phyloP scores from a whole-genome alignment of 306 rosid species.

The Inga oerstediana region DNA sequence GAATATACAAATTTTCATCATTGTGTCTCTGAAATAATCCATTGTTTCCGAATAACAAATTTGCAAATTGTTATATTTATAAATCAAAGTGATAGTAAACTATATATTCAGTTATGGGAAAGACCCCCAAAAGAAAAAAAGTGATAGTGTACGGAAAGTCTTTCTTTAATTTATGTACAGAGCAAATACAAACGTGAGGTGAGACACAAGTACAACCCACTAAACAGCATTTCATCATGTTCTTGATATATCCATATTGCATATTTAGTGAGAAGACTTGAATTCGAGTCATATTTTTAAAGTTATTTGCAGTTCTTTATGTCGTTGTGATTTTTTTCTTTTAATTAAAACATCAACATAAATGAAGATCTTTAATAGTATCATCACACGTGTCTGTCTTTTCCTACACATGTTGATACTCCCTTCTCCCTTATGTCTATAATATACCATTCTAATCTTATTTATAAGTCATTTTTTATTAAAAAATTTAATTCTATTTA shows the following conservation, averaged over 20 bases:
- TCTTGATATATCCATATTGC: neutral
- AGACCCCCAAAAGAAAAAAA: neutral
- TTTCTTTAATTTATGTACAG: neutral
- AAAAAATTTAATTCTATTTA: too few relatives aligned
- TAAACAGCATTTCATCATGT: neutral
- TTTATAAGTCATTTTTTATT: too few relatives aligned
- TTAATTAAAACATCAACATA: too few relatives aligned
- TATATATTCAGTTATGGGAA: neutral
- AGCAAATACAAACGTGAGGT: neutral
- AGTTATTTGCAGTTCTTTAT: neutral
- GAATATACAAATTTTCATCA: neutral
- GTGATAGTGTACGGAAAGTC: neutral
- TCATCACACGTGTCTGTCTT: too few relatives aligned
- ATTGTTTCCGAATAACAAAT: neutral
- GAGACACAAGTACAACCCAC: neutral
- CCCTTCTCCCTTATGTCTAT: fast-evolving
- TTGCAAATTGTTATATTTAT: neutral
- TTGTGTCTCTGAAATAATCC: neutral
- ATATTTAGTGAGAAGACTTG: neutral
- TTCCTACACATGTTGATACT: too few relatives aligned
- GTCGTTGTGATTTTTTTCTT: neutral
- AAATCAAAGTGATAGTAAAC: neutral
- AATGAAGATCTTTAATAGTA: too few relatives aligned
- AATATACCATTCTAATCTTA: too few relatives aligned
- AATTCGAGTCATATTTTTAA: neutral